Evolutionary conservation across 2,329 filamentous ascomycete species (phyloP), one percentile per base, ranked within the genome.

Genomic region (Colletotrichum siamense): DNA sequence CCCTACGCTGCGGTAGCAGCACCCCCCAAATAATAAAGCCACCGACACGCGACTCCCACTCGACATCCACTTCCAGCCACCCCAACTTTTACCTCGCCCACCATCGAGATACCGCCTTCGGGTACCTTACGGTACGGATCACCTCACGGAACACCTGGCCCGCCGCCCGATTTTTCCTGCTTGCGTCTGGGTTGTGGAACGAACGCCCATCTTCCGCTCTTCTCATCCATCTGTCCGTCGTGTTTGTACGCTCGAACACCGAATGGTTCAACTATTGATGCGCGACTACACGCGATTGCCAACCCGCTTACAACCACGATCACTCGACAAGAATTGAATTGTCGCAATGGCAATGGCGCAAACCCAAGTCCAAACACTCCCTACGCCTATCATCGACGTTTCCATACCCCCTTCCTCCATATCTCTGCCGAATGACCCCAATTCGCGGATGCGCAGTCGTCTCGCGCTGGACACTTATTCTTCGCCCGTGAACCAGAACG

Each of bases 401-500:
- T 57, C 82, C 18, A 78, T 82, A 13, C 80, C 81, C n/a, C 71
- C 69, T 15, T 69, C 61, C n/a, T 71, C 67, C 28, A 71, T 65
- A 30, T 76, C 55, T 28, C 77, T 79, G 13, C 80, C 79, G 16
- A 76, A 77, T 39, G 79, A 81, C 22, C 76, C 82, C 18, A 81
- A 74, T 49, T 55, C 81, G 59, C 82, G 82, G n/a, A 57, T 85
- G 32, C 83, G 80, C 73, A 83, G 78, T 71, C 89, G 91, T 79
- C 84, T 92, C 30, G 88, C 87, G 30, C 82, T 94, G 59, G 92
- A 94, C 79, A 89, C 93, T 18, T 93, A 95, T 82, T 97, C 95
- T 34, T 78, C 77, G 18, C 95, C 96, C 6, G 95, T 99, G 78
- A 98, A 96, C 83, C 94, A 98, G 85, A 96, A 98, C 85, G 97